These are phyloP conservation scores for Euphorbia lathyris DNA, from an alignment of 345 rosid species.

Conservation along the genomic window DNA sequence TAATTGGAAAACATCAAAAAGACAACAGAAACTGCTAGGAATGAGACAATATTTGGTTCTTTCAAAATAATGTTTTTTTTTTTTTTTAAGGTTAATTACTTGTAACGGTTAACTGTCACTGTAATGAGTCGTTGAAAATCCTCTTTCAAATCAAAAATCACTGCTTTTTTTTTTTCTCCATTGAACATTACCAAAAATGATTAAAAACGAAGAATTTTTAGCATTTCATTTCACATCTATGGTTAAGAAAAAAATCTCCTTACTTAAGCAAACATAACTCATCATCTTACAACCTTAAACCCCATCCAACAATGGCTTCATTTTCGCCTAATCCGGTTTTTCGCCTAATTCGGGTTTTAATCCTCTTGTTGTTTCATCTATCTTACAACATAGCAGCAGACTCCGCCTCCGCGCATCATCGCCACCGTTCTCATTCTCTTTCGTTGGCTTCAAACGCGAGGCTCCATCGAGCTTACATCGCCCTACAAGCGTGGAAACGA, in stretches of 20 bases:
- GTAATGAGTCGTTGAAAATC: constrained; percentile 32
- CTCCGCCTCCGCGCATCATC: constrained; percentile 32
- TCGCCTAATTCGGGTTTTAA: constrained; percentile 12
- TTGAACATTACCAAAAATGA: constrained; percentile 29
- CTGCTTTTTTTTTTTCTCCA: not conserved
- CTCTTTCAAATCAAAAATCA: constrained; percentile 19
- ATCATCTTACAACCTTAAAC: constrained; percentile 6
- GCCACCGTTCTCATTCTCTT: constrained; percentile 33
- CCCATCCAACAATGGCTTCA: constrained; percentile 42
- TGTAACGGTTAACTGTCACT: constrained; percentile 46
- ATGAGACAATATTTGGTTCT: not conserved
- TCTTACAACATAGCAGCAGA: constrained; percentile 41
- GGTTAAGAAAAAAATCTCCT: constrained; percentile 20
- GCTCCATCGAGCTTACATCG: constrained; percentile 66
- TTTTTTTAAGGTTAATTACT: constrained; percentile 12
- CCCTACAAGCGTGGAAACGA: constrained; percentile 69
- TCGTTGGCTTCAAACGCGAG: constrained; percentile 38
- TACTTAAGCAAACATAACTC: constrained; percentile 26
- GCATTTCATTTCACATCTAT: not conserved
- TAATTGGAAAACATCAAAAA: not conserved
- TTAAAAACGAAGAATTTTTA: constrained; percentile 36
- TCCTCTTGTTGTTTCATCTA: constrained; percentile 32
- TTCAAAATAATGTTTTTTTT: constrained; percentile 10
- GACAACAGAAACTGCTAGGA: too few species aligned
- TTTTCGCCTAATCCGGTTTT: constrained; percentile 16